Conservation (phyloP, 768 basidiomycete genomes). For the Collybiopsis confluens region DNA sequence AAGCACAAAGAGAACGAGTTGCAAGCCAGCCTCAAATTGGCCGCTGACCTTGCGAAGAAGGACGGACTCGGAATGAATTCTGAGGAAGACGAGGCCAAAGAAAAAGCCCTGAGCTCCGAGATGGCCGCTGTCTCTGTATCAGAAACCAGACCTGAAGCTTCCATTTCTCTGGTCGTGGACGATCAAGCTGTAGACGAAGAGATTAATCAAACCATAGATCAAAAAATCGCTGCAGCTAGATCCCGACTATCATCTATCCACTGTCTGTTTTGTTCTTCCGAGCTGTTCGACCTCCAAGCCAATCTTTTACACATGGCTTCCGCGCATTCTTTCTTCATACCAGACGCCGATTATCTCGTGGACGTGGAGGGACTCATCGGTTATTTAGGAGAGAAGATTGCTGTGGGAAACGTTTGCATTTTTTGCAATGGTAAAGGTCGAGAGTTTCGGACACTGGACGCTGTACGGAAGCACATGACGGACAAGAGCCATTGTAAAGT, state of each 20-base stretch:
- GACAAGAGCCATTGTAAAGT: slow-evolving; percentile 98
- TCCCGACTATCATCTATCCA: slow-evolving; percentile 54
- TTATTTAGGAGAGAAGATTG: slow-evolving; percentile 91
- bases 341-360: slow-evolving; percentile 86
- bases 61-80: slow-evolving; percentile 14
- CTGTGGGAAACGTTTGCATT: slow-evolving; percentile 89
- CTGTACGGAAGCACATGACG: slow-evolving; percentile 91
- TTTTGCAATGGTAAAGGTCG: slow-evolving; percentile 81
- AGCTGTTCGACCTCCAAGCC: slow-evolving; percentile 47
- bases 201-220: slow-evolving; percentile 57
- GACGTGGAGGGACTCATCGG: slow-evolving; percentile 77
- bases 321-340: slow-evolving; percentile 91
- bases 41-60: not conserved
- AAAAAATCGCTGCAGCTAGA: slow-evolving; percentile 69
- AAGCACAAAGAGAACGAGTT: slow-evolving; percentile 81
- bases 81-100: slow-evolving; percentile 12
- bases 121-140: slow-evolving; percentile 4
- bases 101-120: slow-evolving; percentile 11
- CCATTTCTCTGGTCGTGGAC: slow-evolving; percentile 22
- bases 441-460: slow-evolving; percentile 81
- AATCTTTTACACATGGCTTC: slow-evolving; percentile 86
- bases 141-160: not conserved
- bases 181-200: slow-evolving; percentile 40
- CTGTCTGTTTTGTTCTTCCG: slow-evolving; percentile 83
- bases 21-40: slow-evolving; percentile 30